Evolutionary conservation across 352 stramenopile genomes (phyloP), one percentile per base, ranked within the genome.

Genomic region (Phytophthora parvispora): DNA sequence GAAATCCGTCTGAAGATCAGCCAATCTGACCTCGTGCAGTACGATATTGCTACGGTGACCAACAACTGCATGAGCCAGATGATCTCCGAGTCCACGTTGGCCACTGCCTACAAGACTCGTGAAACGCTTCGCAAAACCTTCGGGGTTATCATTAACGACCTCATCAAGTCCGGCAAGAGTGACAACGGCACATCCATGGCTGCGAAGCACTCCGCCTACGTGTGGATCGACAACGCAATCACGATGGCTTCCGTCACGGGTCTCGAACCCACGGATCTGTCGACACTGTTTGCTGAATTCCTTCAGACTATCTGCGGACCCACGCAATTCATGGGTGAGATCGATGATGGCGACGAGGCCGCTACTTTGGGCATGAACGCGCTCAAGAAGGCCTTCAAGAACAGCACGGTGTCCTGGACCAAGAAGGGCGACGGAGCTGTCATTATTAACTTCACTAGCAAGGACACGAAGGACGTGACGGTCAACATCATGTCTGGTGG

Each of bases 281-380:
- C 79, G 9, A 74, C 59, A 0, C 47, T 91, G 55, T 69, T 74
- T 20, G 67, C 80, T 10, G 80, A 85, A 66, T 90, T 74, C 48
- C 64, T 88, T 3, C 77, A 90, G 66, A 83, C 82, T 4, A 83
- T 90, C 32, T 90, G 82, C 49, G 79, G 82, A 16, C 82, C 79
- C 0, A 88, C 81, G 5, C 63, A 73, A 12, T n/a, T n/a, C n/a
- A n/a, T n/a, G n/a, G n/a, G 77, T 7, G 72, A 87, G 45, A 82
- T 90, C 50, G 81, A 90, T 22, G 78, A 84, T 32, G 81, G 81
- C 4, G 52, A 51, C 1, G 63, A 80, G 1, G 57, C 69, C 2
- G 52, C 75, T 3, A 81, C 81, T 0, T 56, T 90, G 2, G 81
- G 79, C 1, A 60, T 90, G 34, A 74, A 58, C 7, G 72, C 73